phyloP scores from a whole-genome alignment of 2,329 filamentous ascomycete species.

The Rhynchosporium agropyri region DNA sequence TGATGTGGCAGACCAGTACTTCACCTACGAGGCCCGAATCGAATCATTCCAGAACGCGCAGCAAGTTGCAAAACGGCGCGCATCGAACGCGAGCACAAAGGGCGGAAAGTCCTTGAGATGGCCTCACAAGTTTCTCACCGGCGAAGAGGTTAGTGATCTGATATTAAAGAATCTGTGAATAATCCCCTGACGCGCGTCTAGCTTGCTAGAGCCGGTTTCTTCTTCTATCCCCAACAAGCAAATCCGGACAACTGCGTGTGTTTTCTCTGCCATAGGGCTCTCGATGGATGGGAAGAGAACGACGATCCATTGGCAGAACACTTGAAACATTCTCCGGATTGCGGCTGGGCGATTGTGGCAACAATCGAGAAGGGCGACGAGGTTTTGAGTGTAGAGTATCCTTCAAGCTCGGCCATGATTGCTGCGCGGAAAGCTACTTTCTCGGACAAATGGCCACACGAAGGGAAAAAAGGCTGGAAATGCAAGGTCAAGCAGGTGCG shows the following conservation, averaged over 20 bases:
- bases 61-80: conserved; percentile 66
- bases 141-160: conserved; percentile 58
- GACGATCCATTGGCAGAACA: conserved; percentile 87
- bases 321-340: conserved; percentile 76
- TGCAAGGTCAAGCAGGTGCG: conserved; percentile 84
- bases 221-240: conserved; percentile 74
- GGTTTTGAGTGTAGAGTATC: conserved; percentile 71
- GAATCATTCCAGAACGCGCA: conserved; percentile 74
- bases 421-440: conserved; percentile 84
- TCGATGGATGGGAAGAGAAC: conserved; percentile 89
- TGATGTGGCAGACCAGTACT: conserved; percentile 50
- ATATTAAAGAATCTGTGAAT: background rate
- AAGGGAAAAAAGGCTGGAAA: conserved; percentile 83
- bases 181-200: conserved; percentile 45
- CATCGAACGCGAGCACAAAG: conserved; percentile 64
- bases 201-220: conserved; percentile 91
- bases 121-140: conserved; percentile 73
- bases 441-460: conserved; percentile 83
- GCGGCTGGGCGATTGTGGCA: conserved; percentile 81
- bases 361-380: conserved; percentile 63
- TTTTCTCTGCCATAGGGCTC: conserved; percentile 79
- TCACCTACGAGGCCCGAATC: conserved; percentile 74
- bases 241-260: conserved; percentile 88
- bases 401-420: conserved; percentile 69
- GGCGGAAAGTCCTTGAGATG: conserved; percentile 65